Percentiles rank a stretch among this genome's conserved stretches.
Evolutionary conservation across 2,329 filamentous ascomycete species (phyloP).

Genomic region (Cladophialophora yegresii): DNA sequence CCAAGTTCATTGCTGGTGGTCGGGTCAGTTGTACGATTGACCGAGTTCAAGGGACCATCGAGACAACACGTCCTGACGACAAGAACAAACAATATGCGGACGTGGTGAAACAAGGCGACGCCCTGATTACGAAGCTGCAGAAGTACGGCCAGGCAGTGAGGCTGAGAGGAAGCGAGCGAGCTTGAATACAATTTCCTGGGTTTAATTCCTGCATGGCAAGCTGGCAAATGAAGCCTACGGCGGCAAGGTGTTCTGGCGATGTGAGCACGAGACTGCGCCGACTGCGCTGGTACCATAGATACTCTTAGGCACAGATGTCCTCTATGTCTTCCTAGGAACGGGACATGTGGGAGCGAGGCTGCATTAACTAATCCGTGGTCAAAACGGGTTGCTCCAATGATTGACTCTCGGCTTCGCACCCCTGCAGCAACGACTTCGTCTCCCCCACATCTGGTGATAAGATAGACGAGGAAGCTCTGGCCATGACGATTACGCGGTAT

Average conservation of each 20-base stretch:
- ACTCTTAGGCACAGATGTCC: not conserved
- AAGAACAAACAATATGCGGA: conserved; percentile 99
- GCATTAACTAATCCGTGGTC: not conserved
- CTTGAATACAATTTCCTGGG: conserved; percentile 50
- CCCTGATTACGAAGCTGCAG: conserved; percentile 97
- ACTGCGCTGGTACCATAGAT: conserved; percentile 16
- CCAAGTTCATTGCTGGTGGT: conserved; percentile 93
- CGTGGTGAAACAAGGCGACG: conserved; percentile 94
- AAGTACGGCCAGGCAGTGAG: conserved; percentile 98
- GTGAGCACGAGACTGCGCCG: not conserved
- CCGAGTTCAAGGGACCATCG: conserved; percentile 92
- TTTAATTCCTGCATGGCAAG: not conserved
- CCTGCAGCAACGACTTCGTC: conserved; percentile 3
- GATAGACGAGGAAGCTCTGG: conserved; percentile 19
- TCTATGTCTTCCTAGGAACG: not conserved
- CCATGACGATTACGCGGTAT: not conserved
- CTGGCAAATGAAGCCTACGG: not conserved
- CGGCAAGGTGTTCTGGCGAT: conserved; percentile 22
- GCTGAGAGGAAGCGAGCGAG: conserved; percentile 89
- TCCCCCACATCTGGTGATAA: conserved; percentile 27
- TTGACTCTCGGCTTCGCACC: not conserved
- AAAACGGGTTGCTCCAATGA: not conserved
- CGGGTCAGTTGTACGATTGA: conserved; percentile 97
- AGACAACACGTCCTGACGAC: conserved; percentile 95
- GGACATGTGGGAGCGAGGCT: not conserved